These are phyloP conservation scores for Globisporangium ultimum DNA, from an alignment of 352 stramenopile species.

Conservation along the genomic window DNA sequence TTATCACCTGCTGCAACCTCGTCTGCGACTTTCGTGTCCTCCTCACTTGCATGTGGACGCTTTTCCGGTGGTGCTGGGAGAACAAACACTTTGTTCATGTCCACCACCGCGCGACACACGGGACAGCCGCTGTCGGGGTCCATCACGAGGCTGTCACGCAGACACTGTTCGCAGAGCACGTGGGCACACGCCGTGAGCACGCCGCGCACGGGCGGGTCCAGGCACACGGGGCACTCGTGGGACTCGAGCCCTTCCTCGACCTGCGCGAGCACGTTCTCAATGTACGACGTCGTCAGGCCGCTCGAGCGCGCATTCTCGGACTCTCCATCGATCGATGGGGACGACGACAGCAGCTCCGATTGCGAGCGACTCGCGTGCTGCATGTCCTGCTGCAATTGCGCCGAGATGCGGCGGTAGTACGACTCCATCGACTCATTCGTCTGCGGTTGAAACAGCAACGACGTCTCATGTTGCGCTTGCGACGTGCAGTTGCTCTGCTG, in stretches of 20 bases:
- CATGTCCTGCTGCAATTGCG: constrained; percentile 48
- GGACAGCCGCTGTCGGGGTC: constrained; percentile 69
- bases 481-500: not conserved
- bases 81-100: constrained; percentile 57
- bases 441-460: constrained; percentile 43
- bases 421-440: constrained; percentile 45
- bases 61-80: constrained; percentile 24
- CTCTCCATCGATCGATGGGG: too few relatives aligned
- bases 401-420: constrained; percentile 63
- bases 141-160: constrained; percentile 53
- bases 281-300: constrained; percentile 49
- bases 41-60: constrained; percentile 8
- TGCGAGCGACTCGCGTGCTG: constrained; percentile 5
- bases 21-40: not conserved
- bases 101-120: constrained; percentile 68
- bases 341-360: too few relatives aligned
- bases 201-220: constrained; percentile 60
- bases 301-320: not conserved
- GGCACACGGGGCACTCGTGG: constrained; percentile 84
- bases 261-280: constrained; percentile 73
- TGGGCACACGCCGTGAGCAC: constrained; percentile 87
- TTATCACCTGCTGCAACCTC: not conserved
- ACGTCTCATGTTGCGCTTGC: too few relatives aligned
- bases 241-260: constrained; percentile 73
- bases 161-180: constrained; percentile 76